These are phyloP conservation scores for Rhodosporidiobolus sp. DNA, from an alignment of 768 basidiomycete species.

Conservation along the genomic window DNA sequence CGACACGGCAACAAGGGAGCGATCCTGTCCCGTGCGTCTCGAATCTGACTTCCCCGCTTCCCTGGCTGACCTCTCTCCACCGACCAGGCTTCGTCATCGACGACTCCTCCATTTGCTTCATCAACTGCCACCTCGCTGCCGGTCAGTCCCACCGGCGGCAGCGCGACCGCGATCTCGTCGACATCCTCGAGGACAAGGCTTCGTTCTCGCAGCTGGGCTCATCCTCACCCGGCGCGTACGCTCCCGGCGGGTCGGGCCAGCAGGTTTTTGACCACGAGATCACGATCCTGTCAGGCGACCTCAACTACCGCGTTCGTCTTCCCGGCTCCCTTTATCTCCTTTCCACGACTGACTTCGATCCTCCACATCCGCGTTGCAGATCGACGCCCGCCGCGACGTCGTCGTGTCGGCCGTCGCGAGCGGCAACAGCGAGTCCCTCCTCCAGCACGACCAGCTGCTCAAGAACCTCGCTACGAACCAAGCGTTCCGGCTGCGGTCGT, in stretches of 20 bases:
- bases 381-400: conserved; percentile 82
- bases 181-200: conserved; percentile 75
- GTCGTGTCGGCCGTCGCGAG: conserved; percentile 69
- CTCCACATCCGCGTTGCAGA: too few species aligned
- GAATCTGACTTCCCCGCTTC: too few species aligned
- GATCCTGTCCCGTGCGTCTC: conserved; percentile 37
- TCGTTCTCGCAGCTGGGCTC: conserved; percentile 59
- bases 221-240: conserved; percentile 62
- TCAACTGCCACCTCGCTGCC: conserved; percentile 91
- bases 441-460: conserved; percentile 77
- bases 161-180: conserved; percentile 81
- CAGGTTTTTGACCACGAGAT: conserved; percentile 94
- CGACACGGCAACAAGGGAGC: conserved; percentile 87
- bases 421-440: conserved; percentile 62
- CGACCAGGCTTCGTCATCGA: conserved; percentile 72
- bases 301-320: conserved; percentile 72
- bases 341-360: neutral
- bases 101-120: conserved; percentile 87
- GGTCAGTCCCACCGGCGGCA: conserved; percentile 78
- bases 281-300: conserved; percentile 79
- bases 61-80: neutral
- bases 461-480: conserved; percentile 80
- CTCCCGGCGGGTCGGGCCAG: conserved; percentile 87
- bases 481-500: conserved; percentile 75
- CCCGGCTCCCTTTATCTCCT: neutral